These are phyloP conservation scores for Jimgerdemannia flammicorona DNA, from an alignment of 192 early-diverging fungal species.

Conservation along the genomic window DNA sequence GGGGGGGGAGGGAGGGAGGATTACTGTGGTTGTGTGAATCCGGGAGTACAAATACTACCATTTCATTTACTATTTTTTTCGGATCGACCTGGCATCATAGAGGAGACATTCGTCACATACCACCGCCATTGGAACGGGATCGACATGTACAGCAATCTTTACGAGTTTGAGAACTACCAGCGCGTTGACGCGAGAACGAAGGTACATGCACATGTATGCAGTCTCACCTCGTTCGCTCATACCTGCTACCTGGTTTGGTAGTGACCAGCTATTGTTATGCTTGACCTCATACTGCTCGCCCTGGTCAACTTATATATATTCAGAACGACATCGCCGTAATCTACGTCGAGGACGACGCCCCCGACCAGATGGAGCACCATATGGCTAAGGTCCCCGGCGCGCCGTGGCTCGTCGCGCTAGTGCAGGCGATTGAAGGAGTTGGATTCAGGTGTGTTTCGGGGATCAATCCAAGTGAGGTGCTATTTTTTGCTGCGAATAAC, in stretches of 20 bases:
- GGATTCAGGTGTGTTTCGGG: neutral
- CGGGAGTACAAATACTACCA: no score
- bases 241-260: no score
- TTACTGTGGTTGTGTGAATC: no score
- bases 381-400: neutral
- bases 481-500: neutral
- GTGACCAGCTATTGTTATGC: no score
- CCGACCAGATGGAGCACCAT: slow-evolving; percentile 8
- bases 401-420: slow-evolving; percentile 27
- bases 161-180: slow-evolving; percentile 13
- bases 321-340: slow-evolving; percentile 26
- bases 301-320: no score
- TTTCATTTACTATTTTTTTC: neutral
- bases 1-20: no score
- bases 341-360: slow-evolving; percentile 24
- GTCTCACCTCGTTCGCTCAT: neutral
- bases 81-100: neutral
- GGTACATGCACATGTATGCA: neutral
- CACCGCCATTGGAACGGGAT: slow-evolving; percentile 14
- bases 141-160: slow-evolving; percentile 19
- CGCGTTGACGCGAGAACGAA: neutral
- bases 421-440: slow-evolving; percentile 14
- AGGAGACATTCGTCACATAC: slow-evolving; percentile 10
- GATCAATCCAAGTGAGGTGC: neutral
- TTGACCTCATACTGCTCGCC: no score